Base-by-base conservation (phyloP, 441 rosid species). In the Euphorbia corollata region DNA sequence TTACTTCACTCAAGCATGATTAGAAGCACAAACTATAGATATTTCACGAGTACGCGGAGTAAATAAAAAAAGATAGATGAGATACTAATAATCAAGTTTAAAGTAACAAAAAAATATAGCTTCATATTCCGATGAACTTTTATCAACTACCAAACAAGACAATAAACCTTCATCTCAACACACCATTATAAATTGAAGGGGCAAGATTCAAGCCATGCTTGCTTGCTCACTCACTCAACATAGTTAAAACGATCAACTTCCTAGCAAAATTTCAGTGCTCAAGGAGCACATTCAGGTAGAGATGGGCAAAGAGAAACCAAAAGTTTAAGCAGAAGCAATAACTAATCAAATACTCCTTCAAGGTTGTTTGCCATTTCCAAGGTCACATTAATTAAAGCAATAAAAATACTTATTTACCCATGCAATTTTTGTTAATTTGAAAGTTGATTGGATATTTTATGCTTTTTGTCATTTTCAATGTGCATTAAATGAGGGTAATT, bases 301-400 rank as follows among this genome's bases (percentile, higher is more conserved):
- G 24, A 48, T 59, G 64, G 30, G 18, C 34, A 20, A 15, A 45
- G 15, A 59, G 65, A 32, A 41, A 30, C 50, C 13, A 59, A 75
- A n/a, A 27, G 56, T 38, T 20, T 64, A 73, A 71, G 69, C 53
- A 50, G 4, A 38, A 71, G 59, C 13, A 27, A 71, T 51, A 18
- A 36, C 27, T 64, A 39, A 9, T 11, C 3, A 30, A 5, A 50
- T 63, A n/a, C n/a, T n/a, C n/a, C n/a, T n/a, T n/a, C n/a, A n/a
- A n/a, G n/a, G n/a, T n/a, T n/a, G n/a, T n/a, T n/a, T n/a, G n/a
- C n/a, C n/a, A n/a, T n/a, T n/a, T n/a, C n/a, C n/a, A n/a, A n/a
- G n/a, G n/a, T n/a, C n/a, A n/a, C n/a, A n/a, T n/a, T n/a, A n/a
- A n/a, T n/a, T n/a, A n/a, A n/a, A n/a, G n/a, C n/a, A n/a, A n/a